Conservation (phyloP, 2,329 filamentous ascomycete genomes). For the Aspergillus chevalieri region DNA sequence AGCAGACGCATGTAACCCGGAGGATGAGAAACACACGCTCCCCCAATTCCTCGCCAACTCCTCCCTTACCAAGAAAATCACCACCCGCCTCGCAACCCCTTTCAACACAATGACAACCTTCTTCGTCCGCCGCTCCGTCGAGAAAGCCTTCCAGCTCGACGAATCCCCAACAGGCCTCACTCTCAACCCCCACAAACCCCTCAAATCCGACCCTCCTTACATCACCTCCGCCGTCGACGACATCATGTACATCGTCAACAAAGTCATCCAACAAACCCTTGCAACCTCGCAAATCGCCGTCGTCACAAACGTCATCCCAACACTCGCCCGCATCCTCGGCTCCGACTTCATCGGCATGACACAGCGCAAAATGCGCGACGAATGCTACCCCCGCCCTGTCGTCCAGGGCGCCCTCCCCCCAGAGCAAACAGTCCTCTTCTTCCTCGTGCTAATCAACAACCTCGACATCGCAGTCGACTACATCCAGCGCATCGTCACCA, state of each 20-base stretch:
- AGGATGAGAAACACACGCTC: constrained; percentile 53
- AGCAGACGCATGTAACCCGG: constrained; percentile 66
- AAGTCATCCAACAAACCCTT: constrained; percentile 78
- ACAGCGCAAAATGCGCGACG: constrained; percentile 94
- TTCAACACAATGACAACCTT: constrained; percentile 94
- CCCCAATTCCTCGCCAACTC: constrained; percentile 74
- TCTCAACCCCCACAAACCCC: constrained; percentile 63
- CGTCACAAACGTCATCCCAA: constrained; percentile 70
- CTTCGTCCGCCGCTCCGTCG: constrained; percentile 91
- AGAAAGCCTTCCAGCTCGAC: constrained; percentile 95
- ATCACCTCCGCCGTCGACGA: constrained; percentile 96
- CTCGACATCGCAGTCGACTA: constrained; percentile 91
- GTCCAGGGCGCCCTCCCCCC: constrained; percentile 77
- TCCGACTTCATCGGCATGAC: constrained; percentile 95
- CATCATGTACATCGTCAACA: constrained; percentile 98
- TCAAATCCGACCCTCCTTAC: constrained; percentile 75
- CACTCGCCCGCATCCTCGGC: constrained; percentile 71
- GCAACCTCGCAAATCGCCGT: constrained; percentile 78
- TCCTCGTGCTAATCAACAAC: constrained; percentile 92
- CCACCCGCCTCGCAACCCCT: constrained; percentile 65
- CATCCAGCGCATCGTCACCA: constrained; percentile 73
- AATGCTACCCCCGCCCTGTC: constrained; percentile 76
- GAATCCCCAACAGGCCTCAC: constrained; percentile 76
- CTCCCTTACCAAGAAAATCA: constrained; percentile 72
- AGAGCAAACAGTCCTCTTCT: constrained; percentile 80